Evolutionary conservation across 768 basidiomycete species (phyloP), one percentile per base, ranked within the genome.

Genomic region (Cystobasidium ongulense): DNA sequence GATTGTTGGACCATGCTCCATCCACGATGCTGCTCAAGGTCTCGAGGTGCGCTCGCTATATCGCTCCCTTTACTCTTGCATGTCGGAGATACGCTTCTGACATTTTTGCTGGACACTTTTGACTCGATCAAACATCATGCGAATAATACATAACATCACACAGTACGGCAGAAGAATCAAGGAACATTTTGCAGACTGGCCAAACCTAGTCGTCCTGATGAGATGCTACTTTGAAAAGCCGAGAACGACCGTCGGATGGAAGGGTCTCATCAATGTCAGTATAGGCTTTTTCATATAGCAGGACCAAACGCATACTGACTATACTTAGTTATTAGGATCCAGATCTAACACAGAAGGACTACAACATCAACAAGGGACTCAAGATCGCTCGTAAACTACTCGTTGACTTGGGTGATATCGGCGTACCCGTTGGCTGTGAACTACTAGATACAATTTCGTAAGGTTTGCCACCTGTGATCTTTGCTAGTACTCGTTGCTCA

Each of bases 1-100:
- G 79, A 85, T 98, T 78, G 89, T 97, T 76, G 95, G 95, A 1
- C 95, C 95, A 29, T 98, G 95, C 84, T 92, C 91, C 0, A 96
- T 98, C 75, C 95, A 98, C 80, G 90, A 88, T 10, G 82, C 91
- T 1, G 87, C 88, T 65, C 90, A 93, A 81, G 94, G 68, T 33
- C 68, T 71, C 27, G 54, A 54, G 50, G 68, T 71, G 29, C 50
- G 54, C 29, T 10, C 7, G 17, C 2, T 38, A 2, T 27, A n/a
- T 36, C 33, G 10, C 5, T 67, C 1, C 43, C 15, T 29, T 25
- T 31, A 50, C 18, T 29, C 43, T 2, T 25, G 63, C 75, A 78
- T 7, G 25, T 10, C 27, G 15, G 36, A 11, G 36, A 65, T 25
- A 29, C 31, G n/a, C 66, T 59, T 66, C 43, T 50, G 64, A 66